Evolutionary conservation across 2,329 filamentous ascomycete species (phyloP).

Genomic region (Exophiala sp.): DNA sequence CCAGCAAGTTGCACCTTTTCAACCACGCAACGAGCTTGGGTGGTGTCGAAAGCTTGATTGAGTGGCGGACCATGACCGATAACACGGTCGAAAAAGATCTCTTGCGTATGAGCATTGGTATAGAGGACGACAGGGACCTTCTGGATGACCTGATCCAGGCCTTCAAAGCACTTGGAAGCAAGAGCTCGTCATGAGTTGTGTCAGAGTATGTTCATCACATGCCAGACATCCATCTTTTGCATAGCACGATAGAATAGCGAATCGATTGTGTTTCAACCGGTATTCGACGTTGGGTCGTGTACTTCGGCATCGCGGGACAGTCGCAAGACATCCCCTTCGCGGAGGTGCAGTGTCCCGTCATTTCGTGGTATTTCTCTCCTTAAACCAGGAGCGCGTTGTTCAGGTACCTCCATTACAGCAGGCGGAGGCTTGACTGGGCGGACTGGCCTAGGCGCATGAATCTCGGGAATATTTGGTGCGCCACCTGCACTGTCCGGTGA

Average conservation of each 20-base stretch:
- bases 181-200: background rate
- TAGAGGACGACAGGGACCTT: conserved; percentile 84
- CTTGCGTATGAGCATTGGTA: conserved; percentile 77
- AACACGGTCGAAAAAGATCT: conserved; percentile 65
- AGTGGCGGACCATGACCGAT: conserved; percentile 94
- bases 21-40: conserved; percentile 93
- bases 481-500: conserved; percentile 7
- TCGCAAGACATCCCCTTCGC: conserved; percentile 15
- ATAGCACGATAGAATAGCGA: background rate
- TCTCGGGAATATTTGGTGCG: conserved; percentile 7
- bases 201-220: conserved; percentile 3
- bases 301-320: conserved; percentile 10
- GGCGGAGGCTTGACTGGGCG: conserved; percentile 18
- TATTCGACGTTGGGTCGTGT: background rate
- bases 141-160: conserved; percentile 68
- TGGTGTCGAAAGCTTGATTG: conserved; percentile 91
- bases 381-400: background rate
- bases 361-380: conserved; percentile 2
- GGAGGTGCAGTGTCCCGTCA: conserved; percentile 3
- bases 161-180: conserved; percentile 53
- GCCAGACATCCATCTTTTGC: background rate
- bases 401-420: conserved; percentile 10
- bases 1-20: conserved; percentile 76
- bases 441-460: conserved; percentile 23
- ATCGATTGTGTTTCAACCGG: background rate